These are phyloP conservation scores for Blastobotrys ciferrii DNA, from an alignment of 1,139 yeast genomes.

Conservation along the genomic window DNA sequence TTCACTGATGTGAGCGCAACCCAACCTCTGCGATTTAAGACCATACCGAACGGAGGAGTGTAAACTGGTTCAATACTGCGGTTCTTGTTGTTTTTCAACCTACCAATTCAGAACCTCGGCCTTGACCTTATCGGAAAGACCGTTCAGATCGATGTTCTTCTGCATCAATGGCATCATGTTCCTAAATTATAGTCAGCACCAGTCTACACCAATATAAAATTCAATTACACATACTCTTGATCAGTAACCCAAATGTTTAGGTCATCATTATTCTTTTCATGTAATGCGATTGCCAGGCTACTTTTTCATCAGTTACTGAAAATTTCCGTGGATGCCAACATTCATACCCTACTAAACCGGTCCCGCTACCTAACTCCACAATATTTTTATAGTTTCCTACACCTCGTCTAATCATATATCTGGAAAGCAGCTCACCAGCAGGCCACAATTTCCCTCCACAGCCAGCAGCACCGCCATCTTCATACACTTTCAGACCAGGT, in stretches of 20 bases:
- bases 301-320: conserved; percentile 8
- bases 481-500: conserved; percentile 44
- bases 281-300: conserved; percentile 38
- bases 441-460: conserved; percentile 64
- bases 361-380: conserved; percentile 55
- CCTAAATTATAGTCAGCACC: conserved; percentile 19
- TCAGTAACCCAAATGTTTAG: conserved; percentile 46
- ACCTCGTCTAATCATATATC: conserved; percentile 41
- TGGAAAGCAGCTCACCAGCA: conserved; percentile 52
- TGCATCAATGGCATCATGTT: conserved; percentile 48
- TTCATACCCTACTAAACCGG: conserved; percentile 50
- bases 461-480: conserved; percentile 57
- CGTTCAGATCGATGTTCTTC: conserved; percentile 44
- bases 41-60: no score
- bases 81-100: conserved; percentile 11
- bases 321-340: background rate
- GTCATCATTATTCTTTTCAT: conserved; percentile 32
- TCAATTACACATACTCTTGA: conserved; percentile 31
- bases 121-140: conserved; percentile 36
- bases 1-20: no score
- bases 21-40: no score
- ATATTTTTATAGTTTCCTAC: conserved; percentile 34
- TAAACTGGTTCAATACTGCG: no score
- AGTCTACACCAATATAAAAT: background rate
- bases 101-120: conserved; percentile 49